Percentiles rank a stretch among this genome's conserved stretches.
Conservation (phyloP, 2,329 filamentous ascomycete genomes). For the Neofusicoccum cordaticola region DNA sequence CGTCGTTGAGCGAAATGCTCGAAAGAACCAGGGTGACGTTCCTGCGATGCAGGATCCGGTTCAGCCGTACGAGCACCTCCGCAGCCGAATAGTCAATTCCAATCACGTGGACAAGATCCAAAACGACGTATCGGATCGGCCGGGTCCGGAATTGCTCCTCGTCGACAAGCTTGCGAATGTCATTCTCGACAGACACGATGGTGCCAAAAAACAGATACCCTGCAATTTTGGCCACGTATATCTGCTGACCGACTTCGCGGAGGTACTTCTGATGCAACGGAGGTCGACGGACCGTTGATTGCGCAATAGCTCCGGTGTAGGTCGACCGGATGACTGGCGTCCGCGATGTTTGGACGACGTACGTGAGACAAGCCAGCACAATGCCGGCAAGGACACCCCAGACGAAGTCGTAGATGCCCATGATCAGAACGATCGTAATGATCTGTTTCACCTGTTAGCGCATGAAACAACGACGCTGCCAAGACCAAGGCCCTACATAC, state of each 20-base stretch:
- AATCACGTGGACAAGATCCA: conserved; percentile 86
- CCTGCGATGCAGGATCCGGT: conserved; percentile 73
- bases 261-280: conserved; percentile 85
- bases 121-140: conserved; percentile 83
- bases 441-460: conserved; percentile 49
- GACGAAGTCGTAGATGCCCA: conserved; percentile 97
- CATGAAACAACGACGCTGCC: not conserved
- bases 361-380: conserved; percentile 82
- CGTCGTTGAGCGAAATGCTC: conserved; percentile 71
- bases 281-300: conserved; percentile 89
- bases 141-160: conserved; percentile 74
- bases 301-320: conserved; percentile 85
- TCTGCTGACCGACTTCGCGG: conserved; percentile 79
- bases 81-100: conserved; percentile 95
- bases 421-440: conserved; percentile 83
- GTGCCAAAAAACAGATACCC: conserved; percentile 99
- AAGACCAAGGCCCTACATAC: conserved; percentile 43
- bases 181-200: conserved; percentile 90
- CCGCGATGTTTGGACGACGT: conserved; percentile 86
- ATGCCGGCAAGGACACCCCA: conserved; percentile 91
- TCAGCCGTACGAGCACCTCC: conserved; percentile 91
- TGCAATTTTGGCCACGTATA: conserved; percentile 84
- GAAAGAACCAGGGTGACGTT: conserved; percentile 80
- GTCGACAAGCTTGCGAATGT: conserved; percentile 76
- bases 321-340: conserved; percentile 84